Evolutionary conservation across 2,329 filamentous ascomycete genomes (phyloP), one percentile per base, ranked within the genome.

Genomic region (Penicillium sp.): DNA sequence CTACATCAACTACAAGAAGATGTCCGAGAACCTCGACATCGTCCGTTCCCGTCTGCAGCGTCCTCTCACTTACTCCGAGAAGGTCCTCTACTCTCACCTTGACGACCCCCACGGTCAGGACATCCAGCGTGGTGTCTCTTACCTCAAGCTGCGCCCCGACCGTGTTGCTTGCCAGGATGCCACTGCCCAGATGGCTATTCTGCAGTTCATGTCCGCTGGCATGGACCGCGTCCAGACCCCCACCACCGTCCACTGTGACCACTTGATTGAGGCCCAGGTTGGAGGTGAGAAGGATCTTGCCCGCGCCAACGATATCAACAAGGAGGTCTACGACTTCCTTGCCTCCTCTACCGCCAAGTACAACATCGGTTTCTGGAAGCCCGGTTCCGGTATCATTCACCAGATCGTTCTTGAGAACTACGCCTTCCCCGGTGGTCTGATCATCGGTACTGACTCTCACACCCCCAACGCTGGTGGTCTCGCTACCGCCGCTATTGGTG

Each of bases 341-440:
- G 85, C 92, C 60, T 87, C 88, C 62, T 89, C 93, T 65, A 97
- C 93, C 77, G 92, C 92, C 73, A 99, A 97, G 84, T 99, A 97
- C 85, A 93, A 97, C 85, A 97, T 97, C 77, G 94, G 94, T 82
- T 97, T 97, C 88, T 99, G 94, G 94, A 91, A 86, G 78, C 94
- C 94, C 64, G 94, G 94, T 69, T 97, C 93, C 75, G 94, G 94
- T 84, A 99, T 97, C 76, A 99, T 99, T 70, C 94, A 99, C 82
- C 94, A 97, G 83, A 97, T 97, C 73, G 80, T 97, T 62, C 86
- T 97, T 57, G 94, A 99, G 82, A 97, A 97, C 85, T 97, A 97
- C 78, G 92, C 92, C 76, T 97, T 97, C 88, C 94, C 94, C 64
- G 94, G 94, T 85, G 93, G 89, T 85, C 86, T 99, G 57, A 86